Conservation (phyloP, 1,284 basidiomycete species). For the Sphagnurus paluster region DNA sequence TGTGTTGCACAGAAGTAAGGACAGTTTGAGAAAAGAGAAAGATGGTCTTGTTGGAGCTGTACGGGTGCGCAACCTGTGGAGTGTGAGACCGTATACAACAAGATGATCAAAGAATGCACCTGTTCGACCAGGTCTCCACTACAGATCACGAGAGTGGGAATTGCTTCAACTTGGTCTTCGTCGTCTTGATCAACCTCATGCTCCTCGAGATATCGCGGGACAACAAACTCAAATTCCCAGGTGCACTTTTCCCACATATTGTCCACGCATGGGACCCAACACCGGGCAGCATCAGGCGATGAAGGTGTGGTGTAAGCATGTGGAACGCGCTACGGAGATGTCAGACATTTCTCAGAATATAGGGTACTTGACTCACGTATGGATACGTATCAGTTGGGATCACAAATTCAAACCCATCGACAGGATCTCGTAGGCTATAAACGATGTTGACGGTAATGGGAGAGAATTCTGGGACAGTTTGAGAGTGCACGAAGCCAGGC, state of each 20-base stretch:
- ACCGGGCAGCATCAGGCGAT: constrained; percentile 87
- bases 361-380: constrained; percentile 60
- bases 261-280: constrained; percentile 98
- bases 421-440: constrained; percentile 80
- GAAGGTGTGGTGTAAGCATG: constrained; percentile 92
- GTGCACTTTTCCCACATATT: constrained; percentile 96
- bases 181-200: constrained; percentile 52
- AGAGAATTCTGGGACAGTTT: constrained; percentile 63
- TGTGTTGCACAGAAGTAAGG: constrained; percentile 92
- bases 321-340: constrained; percentile 71
- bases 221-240: constrained; percentile 98
- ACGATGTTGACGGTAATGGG: constrained; percentile 78
- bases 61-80: constrained; percentile 85
- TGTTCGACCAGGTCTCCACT: constrained; percentile 95
- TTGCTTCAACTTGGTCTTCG: constrained; percentile 58
- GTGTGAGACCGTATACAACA: constrained; percentile 18
- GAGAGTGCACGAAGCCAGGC: constrained; percentile 50
- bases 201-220: constrained; percentile 84
- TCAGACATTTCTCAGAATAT: constrained; percentile 18
- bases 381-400: constrained; percentile 79
- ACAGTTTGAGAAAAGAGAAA: constrained; percentile 91
- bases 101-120: constrained; percentile 42
- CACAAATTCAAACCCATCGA: constrained; percentile 87
- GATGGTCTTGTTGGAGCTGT: constrained; percentile 92
- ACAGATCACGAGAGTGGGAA: constrained; percentile 85